phyloP scores from a whole-genome alignment of 225 moss, liverwort and hornwort genomes.

The Bryum argenteum region DNA sequence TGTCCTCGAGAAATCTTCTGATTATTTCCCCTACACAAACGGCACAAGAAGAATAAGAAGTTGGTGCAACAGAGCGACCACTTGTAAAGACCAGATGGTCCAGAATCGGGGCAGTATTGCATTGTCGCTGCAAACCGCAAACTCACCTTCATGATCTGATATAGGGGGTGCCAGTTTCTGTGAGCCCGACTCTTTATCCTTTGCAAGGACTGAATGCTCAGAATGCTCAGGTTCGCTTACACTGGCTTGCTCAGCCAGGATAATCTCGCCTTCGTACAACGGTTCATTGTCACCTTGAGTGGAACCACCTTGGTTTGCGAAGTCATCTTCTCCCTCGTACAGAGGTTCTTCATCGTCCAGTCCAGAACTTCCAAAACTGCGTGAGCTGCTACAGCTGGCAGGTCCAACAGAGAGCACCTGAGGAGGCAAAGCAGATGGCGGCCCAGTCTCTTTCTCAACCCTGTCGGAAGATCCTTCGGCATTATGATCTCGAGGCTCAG shows the following conservation, averaged over 20 bases:
- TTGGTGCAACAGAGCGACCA: conserved; percentile 5
- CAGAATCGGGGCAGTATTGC: neutral
- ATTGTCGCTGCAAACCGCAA: conserved; percentile 16
- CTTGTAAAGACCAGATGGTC: conserved; percentile 6
- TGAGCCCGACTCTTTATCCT: conserved; percentile 46
- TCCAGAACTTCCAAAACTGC: conserved; percentile 83
- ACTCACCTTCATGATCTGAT: conserved; percentile 63
- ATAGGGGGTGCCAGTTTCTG: conserved; percentile 41
- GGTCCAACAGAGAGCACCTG: conserved; percentile 51
- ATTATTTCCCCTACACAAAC: conserved; percentile 71
- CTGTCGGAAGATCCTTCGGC: conserved; percentile 41
- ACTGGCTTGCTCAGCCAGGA: conserved; percentile 68
- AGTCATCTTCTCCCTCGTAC: conserved; percentile 85
- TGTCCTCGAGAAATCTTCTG: conserved; percentile 75
- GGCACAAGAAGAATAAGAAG: conserved; percentile 16
- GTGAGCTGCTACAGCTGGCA: conserved; percentile 73
- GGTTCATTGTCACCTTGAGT: conserved; percentile 66
- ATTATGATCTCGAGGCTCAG: conserved; percentile 43
- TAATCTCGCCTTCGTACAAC: conserved; percentile 65
- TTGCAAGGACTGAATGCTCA: conserved; percentile 40
- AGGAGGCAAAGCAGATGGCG: conserved; percentile 33
- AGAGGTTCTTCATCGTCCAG: conserved; percentile 89
- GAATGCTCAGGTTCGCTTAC: conserved; percentile 47
- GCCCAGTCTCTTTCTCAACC: conserved; percentile 36
- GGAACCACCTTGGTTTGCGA: conserved; percentile 62